Conservation (phyloP, 2,329 filamentous ascomycete species). For the Harringtonia aguacate region DNA sequence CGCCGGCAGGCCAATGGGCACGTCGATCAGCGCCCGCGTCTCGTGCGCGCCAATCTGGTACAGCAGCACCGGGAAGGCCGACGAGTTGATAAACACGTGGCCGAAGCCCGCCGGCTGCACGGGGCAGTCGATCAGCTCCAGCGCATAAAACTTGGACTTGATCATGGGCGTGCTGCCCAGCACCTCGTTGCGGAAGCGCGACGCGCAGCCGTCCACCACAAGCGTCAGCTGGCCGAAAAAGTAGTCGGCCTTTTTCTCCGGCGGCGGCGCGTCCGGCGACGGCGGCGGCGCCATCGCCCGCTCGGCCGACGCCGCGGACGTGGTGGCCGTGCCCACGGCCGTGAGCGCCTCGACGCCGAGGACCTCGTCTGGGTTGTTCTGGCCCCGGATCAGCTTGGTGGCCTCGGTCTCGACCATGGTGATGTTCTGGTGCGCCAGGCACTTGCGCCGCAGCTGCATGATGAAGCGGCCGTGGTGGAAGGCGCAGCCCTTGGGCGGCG, state of each 20-base stretch:
- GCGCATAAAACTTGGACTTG: slow-evolving; percentile 82
- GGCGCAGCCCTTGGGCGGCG: slow-evolving; percentile 49
- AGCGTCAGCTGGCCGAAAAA: slow-evolving; percentile 88
- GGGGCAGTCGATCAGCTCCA: slow-evolving; percentile 81
- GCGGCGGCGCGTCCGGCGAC: background rate
- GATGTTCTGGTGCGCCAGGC: slow-evolving; percentile 67
- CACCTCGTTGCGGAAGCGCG: slow-evolving; percentile 78
- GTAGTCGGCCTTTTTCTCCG: slow-evolving; percentile 50
- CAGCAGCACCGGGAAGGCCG: slow-evolving; percentile 67
- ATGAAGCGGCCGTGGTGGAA: slow-evolving; percentile 98
- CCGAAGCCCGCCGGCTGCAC: slow-evolving; percentile 68
- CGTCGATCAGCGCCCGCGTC: slow-evolving; percentile 80
- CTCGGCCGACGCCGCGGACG: too few species aligned
- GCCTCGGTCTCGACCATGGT: slow-evolving; percentile 86
- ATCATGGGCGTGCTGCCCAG: slow-evolving; percentile 56
- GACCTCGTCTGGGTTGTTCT: slow-evolving; percentile 54
- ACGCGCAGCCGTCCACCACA: slow-evolving; percentile 84
- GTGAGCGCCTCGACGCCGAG: slow-evolving; percentile 74
- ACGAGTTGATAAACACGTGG: slow-evolving; percentile 69
- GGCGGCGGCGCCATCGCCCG: too few species aligned
- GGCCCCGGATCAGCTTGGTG: slow-evolving; percentile 60
- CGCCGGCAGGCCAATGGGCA: slow-evolving; percentile 65
- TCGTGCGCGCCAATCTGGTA: slow-evolving; percentile 97
- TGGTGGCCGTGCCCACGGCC: slow-evolving; percentile 40
- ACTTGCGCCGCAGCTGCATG: slow-evolving; percentile 65